A percentile compares a stretch with the other conserved stretches of the same genome.
Evolutionary conservation across 1,139 yeast genomes (phyloP).

Genomic region (Pichia sp.): DNA sequence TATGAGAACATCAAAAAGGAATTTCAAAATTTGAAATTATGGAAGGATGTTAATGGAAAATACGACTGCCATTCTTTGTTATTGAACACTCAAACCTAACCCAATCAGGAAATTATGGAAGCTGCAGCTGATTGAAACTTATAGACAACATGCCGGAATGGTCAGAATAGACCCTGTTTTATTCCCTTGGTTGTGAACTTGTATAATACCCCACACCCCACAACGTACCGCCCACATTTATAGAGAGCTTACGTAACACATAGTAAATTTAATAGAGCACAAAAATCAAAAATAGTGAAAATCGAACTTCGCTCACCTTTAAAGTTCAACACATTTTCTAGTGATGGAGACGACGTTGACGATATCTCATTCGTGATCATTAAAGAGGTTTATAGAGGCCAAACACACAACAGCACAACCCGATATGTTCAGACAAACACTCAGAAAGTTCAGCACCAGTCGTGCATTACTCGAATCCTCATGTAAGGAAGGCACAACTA

Average conservation of each 20-base stretch:
- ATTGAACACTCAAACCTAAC: background rate
- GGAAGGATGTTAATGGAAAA: background rate
- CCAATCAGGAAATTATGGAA: background rate
- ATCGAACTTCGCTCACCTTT: background rate
- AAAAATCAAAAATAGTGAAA: background rate
- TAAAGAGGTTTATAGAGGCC: too few relatives aligned
- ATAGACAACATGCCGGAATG: background rate
- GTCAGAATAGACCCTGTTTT: constrained; percentile 1
- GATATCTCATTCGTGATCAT: too few relatives aligned
- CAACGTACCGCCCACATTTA: background rate
- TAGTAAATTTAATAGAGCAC: too few relatives aligned
- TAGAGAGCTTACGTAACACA: constrained; percentile 3
- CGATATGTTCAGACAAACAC: constrained; percentile 12
- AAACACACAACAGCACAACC: too few relatives aligned
- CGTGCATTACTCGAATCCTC: constrained; percentile 37
- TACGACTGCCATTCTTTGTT: too few relatives aligned
- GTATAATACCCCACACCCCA: background rate
- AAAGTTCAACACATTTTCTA: background rate
- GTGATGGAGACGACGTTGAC: too few relatives aligned
- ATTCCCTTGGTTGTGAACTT: constrained; percentile 3
- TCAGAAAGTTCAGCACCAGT: constrained; percentile 25
- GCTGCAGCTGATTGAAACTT: too few relatives aligned
- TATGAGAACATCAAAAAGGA: background rate
- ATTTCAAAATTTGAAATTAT: background rate
- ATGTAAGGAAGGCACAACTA: constrained; percentile 73